Percentiles rank a stretch among this genome's conserved stretches.
Conservation (phyloP, 2,329 filamentous ascomycete species). For the Aspergillus hortae region DNA sequence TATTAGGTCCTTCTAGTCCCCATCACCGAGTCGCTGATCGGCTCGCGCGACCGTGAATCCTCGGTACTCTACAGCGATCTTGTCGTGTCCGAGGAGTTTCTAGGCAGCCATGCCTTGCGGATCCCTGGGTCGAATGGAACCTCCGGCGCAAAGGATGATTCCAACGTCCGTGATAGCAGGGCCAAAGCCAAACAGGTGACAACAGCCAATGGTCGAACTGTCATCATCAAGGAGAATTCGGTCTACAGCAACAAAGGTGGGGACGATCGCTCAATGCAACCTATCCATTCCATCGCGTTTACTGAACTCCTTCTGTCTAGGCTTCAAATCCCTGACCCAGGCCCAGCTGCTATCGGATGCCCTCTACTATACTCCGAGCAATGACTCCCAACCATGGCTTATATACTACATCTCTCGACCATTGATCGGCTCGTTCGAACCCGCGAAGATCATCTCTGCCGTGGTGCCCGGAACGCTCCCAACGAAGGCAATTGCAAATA, state of each 20-base stretch:
- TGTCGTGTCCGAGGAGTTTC: slow-evolving; percentile 85
- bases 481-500: slow-evolving; percentile 19
- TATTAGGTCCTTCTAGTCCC: slow-evolving; percentile 81
- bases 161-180: slow-evolving; percentile 76
- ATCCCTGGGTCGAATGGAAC: slow-evolving; percentile 59
- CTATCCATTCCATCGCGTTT: slow-evolving; percentile 3
- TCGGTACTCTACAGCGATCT: slow-evolving; percentile 74
- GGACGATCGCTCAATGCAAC: slow-evolving; percentile 13
- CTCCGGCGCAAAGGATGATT: slow-evolving; percentile 50
- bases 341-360: slow-evolving; percentile 79
- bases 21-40: slow-evolving; percentile 85
- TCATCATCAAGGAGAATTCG: slow-evolving; percentile 89
- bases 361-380: slow-evolving; percentile 84
- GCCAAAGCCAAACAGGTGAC: slow-evolving; percentile 92
- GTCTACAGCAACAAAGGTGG: slow-evolving; percentile 95
- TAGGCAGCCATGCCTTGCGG: slow-evolving; percentile 93
- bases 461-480: slow-evolving; percentile 46
- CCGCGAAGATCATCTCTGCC: slow-evolving; percentile 68
- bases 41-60: slow-evolving; percentile 81
- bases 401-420: slow-evolving; percentile 94
- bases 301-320: slow-evolving; percentile 43
- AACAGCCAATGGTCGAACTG: slow-evolving; percentile 86
- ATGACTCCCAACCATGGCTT: slow-evolving; percentile 89
- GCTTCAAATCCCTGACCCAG: slow-evolving; percentile 88
- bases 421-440: slow-evolving; percentile 77